These are phyloP conservation scores for Hibiscus trionum DNA, from an alignment of 345 rosid genomes.

Conservation along the genomic window DNA sequence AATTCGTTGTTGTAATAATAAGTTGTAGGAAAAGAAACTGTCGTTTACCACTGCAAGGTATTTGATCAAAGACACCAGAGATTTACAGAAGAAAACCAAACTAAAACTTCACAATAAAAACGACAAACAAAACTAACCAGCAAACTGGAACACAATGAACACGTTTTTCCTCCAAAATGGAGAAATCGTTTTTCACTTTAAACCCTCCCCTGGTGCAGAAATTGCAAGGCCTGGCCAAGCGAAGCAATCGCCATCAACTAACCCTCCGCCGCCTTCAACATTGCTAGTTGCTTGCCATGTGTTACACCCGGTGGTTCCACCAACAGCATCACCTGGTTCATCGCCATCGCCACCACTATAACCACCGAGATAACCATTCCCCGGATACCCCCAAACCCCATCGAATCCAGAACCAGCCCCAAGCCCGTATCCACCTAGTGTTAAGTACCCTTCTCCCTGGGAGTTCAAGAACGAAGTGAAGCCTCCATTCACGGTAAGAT, in stretches of 20 bases:
- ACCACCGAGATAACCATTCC: constrained; percentile 14
- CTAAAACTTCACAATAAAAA: not conserved
- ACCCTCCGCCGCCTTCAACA: constrained; percentile 19
- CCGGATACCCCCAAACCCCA: constrained; percentile 35
- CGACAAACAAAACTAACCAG: not conserved
- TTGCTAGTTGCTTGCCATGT: constrained; percentile 30
- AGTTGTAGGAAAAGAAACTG: not conserved
- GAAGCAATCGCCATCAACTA: constrained; percentile 35
- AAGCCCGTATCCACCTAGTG: constrained; percentile 20
- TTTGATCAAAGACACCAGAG: constrained; percentile 5
- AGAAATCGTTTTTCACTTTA: constrained; percentile 22
- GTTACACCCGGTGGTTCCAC: constrained; percentile 18
- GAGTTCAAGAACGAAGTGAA: constrained; percentile 16
- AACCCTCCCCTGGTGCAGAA: constrained; percentile 35
- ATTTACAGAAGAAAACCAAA: constrained; percentile 16
- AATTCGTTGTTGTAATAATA: not conserved
- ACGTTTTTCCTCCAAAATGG: not conserved
- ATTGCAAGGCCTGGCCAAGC: constrained; percentile 51
- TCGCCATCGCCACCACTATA: constrained; percentile 5
- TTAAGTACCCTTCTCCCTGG: constrained; percentile 18
- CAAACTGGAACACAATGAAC: not conserved
- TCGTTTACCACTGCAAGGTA: not conserved
- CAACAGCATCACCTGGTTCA: constrained; percentile 6
- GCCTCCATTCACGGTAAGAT: constrained; percentile 12
- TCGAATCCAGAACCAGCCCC: constrained; percentile 22